A percentile compares a stretch with the other conserved stretches of the same genome.
phyloP scores from a whole-genome alignment of 768 basidiomycete genomes.

The Kwoniella dendrophila region DNA sequence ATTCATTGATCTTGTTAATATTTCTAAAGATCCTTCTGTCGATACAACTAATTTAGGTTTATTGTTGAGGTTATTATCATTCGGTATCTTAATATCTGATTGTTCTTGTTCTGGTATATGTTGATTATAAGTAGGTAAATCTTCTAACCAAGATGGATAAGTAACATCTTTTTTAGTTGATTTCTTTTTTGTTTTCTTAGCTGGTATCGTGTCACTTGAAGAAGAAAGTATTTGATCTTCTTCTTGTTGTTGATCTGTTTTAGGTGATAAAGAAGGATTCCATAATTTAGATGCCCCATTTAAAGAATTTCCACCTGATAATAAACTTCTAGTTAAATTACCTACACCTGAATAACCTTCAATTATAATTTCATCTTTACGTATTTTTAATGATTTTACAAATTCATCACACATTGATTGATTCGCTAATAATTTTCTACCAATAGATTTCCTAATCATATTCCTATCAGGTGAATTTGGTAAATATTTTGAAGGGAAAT shows the following conservation, averaged over 20 bases:
- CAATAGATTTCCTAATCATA: slow-evolving; percentile 21
- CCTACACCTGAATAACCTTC: slow-evolving; percentile 41
- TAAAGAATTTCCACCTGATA: slow-evolving; percentile 29
- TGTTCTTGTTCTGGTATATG: not conserved
- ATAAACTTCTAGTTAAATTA: slow-evolving; percentile 34
- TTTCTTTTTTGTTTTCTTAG: slow-evolving; percentile 10
- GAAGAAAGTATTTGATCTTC: not conserved
- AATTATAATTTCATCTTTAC: slow-evolving; percentile 36
- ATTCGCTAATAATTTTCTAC: slow-evolving; percentile 30
- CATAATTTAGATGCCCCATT: slow-evolving; percentile 9
- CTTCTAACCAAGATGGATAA: slow-evolving; percentile 22
- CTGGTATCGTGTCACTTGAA: not conserved
- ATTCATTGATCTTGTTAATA: slow-evolving; percentile 14
- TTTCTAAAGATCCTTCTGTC: slow-evolving; percentile 13
- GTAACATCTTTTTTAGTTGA: not conserved
- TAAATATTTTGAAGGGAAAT: slow-evolving; percentile 32
- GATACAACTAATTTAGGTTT: slow-evolving; percentile 33
- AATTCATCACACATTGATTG: slow-evolving; percentile 30
- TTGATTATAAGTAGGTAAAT: slow-evolving; percentile 10
- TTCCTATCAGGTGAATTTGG: slow-evolving; percentile 18
- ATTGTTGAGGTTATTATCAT: not conserved
- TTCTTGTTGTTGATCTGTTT: not conserved
- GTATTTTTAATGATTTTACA: slow-evolving; percentile 30
- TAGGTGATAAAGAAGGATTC: not conserved
- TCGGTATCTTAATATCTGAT: not conserved